Percentiles rank a stretch among this genome's conserved stretches.
These are phyloP conservation scores for Medicago arabica DNA, from an alignment of 306 rosid species.

Conservation along the genomic window DNA sequence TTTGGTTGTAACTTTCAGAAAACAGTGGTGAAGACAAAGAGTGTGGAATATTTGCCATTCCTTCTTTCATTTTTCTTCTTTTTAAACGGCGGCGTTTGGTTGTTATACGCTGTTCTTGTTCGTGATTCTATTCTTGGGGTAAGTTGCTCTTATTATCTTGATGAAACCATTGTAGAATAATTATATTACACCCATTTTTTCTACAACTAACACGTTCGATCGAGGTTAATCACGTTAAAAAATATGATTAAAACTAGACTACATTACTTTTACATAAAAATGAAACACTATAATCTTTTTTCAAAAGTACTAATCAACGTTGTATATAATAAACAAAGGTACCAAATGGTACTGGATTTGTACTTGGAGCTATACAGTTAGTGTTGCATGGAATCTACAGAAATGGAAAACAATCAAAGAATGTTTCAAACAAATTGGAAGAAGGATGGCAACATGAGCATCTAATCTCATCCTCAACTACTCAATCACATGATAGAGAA, in stretches of 20 bases:
- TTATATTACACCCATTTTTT: no score
- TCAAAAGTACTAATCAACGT: not conserved
- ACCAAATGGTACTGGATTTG: slow-evolving; percentile 49
- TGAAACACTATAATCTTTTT: no score
- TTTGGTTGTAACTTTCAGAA: slow-evolving; percentile 46
- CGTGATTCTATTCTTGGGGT: slow-evolving; percentile 63
- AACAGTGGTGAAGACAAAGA: slow-evolving; percentile 66
- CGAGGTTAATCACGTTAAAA: no score
- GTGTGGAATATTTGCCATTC: slow-evolving; percentile 78
- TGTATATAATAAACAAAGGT: slow-evolving; percentile 30
- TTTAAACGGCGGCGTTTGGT: slow-evolving; percentile 69
- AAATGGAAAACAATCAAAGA: slow-evolving; percentile 27
- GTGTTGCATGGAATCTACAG: slow-evolving; percentile 41
- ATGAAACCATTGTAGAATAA: no score
- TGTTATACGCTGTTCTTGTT: slow-evolving; percentile 60
- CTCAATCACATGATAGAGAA: not conserved
- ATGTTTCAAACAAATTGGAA: not conserved
- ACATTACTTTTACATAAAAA: no score
- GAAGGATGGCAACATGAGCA: slow-evolving; percentile 36
- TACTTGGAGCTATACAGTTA: slow-evolving; percentile 42
- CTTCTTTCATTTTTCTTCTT: slow-evolving; percentile 63
- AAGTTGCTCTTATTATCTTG: slow-evolving; percentile 26
- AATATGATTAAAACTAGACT: no score
- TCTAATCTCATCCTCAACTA: slow-evolving; percentile 30
- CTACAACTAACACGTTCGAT: no score